These are phyloP conservation scores for Scheffersomyces titani DNA, from an alignment of 1,139 yeast species.

Conservation along the genomic window DNA sequence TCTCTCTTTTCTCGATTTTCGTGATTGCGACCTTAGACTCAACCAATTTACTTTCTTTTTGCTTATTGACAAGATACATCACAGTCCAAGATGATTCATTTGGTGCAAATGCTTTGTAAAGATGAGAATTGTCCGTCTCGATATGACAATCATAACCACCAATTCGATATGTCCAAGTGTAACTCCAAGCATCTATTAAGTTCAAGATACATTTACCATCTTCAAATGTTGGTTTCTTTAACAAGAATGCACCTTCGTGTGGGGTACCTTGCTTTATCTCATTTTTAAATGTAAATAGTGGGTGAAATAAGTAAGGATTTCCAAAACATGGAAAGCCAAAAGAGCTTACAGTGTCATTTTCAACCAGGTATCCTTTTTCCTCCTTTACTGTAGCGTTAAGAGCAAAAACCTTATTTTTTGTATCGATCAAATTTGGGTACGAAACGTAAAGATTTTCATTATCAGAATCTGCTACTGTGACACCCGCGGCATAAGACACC, in stretches of 20 bases:
- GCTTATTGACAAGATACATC: background rate
- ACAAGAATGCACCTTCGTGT: background rate
- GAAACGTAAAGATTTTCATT: background rate
- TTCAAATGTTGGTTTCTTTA: background rate
- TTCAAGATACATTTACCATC: background rate
- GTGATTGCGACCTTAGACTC: background rate
- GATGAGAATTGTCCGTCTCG: background rate
- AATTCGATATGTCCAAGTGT: background rate
- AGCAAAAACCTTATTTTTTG: slow-evolving; percentile 7
- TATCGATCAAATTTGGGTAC: background rate
- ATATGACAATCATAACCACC: background rate
- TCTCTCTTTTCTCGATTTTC: background rate
- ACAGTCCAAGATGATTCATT: background rate
- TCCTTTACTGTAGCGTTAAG: slow-evolving; percentile 7
- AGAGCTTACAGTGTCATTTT: background rate
- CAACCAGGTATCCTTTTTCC: background rate
- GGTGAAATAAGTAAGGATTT: background rate
- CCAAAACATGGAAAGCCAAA: background rate
- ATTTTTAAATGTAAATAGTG: background rate
- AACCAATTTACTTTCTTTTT: background rate
- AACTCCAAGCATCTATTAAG: background rate
- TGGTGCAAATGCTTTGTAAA: background rate
- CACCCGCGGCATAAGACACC: background rate
- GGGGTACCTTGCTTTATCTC: background rate
- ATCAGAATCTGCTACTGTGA: background rate